Evolutionary conservation across 331 rosid genomes (phyloP), one percentile per base, ranked within the genome.

Genomic region (Telfairia occidentalis): DNA sequence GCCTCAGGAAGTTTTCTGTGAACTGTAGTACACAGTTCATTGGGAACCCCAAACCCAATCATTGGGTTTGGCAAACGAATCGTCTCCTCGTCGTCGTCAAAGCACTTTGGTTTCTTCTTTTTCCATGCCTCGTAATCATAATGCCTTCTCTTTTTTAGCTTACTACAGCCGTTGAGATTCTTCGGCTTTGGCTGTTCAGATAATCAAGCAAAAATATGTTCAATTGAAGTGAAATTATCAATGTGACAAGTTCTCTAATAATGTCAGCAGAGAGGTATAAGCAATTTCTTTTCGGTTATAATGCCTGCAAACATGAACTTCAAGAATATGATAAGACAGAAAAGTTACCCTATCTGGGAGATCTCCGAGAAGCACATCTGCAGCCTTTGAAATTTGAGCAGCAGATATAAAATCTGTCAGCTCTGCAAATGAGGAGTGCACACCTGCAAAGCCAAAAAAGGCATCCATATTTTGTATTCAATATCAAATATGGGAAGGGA

Each of bases 41-140:
- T 78, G 29, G 98, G 98, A 65, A 88, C 86, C 57, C 98, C 98
- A 72, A 87, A 95, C 38, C 99, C 99, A 71, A 82, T 45, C 99
- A 95, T 95, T 37, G 96, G 97, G 18, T 92, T 87, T 7, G 99
- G 99, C 72, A 89, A 81, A 78, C 85, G 90, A 23, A 90, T 34
- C 4, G 85, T 77, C 60, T 90, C 97, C 10, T 88, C 97, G 15
- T 94, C 96, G 60, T 89, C 97, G 3, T 30, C 89, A 52, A 78
- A 21, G 10, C 77, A 77, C 79, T 46, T 83, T 8, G 82, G 83
- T 75, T 58, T 90, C 76, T 90, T 94, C 75, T 78, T 88, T 73
- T 87, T 91, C 77, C 79, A 74, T 75, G 88, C 76, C 74, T 86
- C 92, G 19, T 38, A 69, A 2, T 92, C 88, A 48, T 77, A 78